phyloP scores from a whole-genome alignment of 768 basidiomycete species.

The Clavaria fumosa region DNA sequence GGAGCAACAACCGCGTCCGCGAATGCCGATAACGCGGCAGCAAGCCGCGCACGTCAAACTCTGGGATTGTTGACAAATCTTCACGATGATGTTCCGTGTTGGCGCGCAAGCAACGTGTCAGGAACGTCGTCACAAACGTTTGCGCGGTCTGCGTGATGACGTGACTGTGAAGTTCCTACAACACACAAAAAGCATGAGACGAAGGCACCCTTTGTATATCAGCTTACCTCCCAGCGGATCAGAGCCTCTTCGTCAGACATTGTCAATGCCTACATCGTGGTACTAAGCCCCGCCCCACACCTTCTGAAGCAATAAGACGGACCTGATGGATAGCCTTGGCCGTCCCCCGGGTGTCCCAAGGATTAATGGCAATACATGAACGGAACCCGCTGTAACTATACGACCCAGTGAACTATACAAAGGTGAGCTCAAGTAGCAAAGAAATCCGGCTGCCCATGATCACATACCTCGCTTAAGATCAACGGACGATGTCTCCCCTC shows the following conservation, averaged over 20 bases:
- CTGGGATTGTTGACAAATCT: conserved; percentile 20
- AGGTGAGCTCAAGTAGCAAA: not conserved
- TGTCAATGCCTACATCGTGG: conserved; percentile 36
- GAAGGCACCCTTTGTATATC: not conserved
- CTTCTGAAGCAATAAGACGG: not conserved
- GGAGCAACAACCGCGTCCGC: conserved; percentile 43
- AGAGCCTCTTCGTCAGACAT: conserved; percentile 63
- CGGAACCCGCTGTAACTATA: conserved; percentile 81
- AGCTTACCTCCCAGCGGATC: conserved; percentile 58
- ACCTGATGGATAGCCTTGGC: conserved; percentile 58
- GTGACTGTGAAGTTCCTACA: conserved; percentile 63
- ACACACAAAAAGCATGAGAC: not conserved
- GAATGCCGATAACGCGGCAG: conserved; percentile 55
- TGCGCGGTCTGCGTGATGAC: conserved; percentile 81
- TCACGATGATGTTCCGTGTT: conserved; percentile 47
- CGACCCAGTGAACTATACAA: conserved; percentile 59
- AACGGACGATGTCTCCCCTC: conserved; percentile 52
- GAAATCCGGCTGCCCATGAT: not conserved
- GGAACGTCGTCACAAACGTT: conserved; percentile 65
- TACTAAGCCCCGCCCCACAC: conserved; percentile 6
- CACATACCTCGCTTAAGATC: conserved; percentile 56
- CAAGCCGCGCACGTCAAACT: conserved; percentile 29
- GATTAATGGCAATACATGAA: conserved; percentile 75
- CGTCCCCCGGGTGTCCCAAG: conserved; percentile 74
- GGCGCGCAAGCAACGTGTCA: conserved; percentile 57